Conservation (phyloP, 192 early-diverging fungal species). For the Helicostylum pulchrum region DNA sequence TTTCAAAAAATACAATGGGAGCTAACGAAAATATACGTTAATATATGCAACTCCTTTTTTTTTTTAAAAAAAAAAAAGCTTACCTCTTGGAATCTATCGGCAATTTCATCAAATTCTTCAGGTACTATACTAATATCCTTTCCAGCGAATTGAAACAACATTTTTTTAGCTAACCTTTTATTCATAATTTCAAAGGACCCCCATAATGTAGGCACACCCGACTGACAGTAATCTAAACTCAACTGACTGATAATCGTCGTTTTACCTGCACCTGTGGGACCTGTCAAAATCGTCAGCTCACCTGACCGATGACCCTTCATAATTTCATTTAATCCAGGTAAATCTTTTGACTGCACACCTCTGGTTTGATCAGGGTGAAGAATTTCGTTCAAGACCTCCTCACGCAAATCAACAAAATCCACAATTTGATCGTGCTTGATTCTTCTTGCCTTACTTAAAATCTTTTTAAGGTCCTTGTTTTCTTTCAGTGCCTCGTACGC, state of each 20-base stretch:
- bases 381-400: slow-evolving; percentile 63
- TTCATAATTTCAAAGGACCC: slow-evolving; percentile 79
- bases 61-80: too few relatives aligned
- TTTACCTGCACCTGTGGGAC: slow-evolving; percentile 68
- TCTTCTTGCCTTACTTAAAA: slow-evolving; percentile 45
- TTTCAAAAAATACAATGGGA: slow-evolving; percentile 71
- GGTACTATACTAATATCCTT: slow-evolving; percentile 48
- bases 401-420: slow-evolving; percentile 55
- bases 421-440: slow-evolving; percentile 66
- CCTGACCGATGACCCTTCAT: slow-evolving; percentile 69
- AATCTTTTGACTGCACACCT: slow-evolving; percentile 57
- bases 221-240: slow-evolving; percentile 65
- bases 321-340: slow-evolving; percentile 59
- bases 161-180: slow-evolving; percentile 60
- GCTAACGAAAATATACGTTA: slow-evolving; percentile 22
- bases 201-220: slow-evolving; percentile 69
- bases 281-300: slow-evolving; percentile 67
- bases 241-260: slow-evolving; percentile 70
- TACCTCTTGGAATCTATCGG: slow-evolving; percentile 62
- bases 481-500: slow-evolving; percentile 50
- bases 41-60: too few relatives aligned
- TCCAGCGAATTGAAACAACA: slow-evolving; percentile 64
- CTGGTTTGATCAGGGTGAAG: slow-evolving; percentile 60
- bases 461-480: slow-evolving; percentile 35
- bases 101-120: slow-evolving; percentile 54